Conservation (phyloP, 2,329 filamentous ascomycete species). For the Claviceps sp. region DNA sequence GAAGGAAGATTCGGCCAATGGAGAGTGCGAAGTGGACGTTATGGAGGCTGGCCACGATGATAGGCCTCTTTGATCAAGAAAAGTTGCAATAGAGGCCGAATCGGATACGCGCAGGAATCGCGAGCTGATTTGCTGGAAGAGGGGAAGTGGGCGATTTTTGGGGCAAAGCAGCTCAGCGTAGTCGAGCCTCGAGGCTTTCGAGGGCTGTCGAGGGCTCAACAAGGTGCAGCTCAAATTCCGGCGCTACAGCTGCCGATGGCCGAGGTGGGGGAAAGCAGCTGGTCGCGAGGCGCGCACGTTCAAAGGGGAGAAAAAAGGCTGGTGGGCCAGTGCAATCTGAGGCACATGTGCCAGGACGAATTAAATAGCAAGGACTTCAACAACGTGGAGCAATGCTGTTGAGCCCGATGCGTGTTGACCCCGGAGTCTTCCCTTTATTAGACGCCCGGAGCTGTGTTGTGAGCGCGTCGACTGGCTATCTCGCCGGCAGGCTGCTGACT, state of each 20-base stretch:
- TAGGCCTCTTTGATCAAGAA: conserved; percentile 34
- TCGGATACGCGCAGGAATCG: conserved; percentile 19
- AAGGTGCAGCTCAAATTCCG: conserved; percentile 5
- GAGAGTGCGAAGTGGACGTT: conserved; percentile 25
- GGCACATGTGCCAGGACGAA: neutral
- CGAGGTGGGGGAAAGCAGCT: conserved; percentile 3
- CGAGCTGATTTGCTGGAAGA: conserved; percentile 37
- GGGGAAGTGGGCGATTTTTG: conserved; percentile 10
- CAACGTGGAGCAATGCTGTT: neutral
- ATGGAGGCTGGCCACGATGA: conserved; percentile 32
- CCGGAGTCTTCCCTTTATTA: neutral
- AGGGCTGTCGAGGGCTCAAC: conserved; percentile 2
- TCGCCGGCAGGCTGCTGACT: conserved; percentile 3
- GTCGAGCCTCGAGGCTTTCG: neutral
- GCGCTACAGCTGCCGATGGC: conserved; percentile 7
- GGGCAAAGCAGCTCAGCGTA: conserved; percentile 5
- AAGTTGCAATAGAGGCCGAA: conserved; percentile 21
- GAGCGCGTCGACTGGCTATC: conserved; percentile 2
- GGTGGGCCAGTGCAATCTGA: neutral
- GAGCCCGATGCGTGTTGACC: neutral
- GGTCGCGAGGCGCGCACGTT: neutral
- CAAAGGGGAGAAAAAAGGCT: neutral
- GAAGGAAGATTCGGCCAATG: conserved; percentile 35
- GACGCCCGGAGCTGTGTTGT: neutral
- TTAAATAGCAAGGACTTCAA: neutral